Base-by-base conservation (phyloP, 208 protist genomes). In the Leishmania martiniquensis region DNA sequence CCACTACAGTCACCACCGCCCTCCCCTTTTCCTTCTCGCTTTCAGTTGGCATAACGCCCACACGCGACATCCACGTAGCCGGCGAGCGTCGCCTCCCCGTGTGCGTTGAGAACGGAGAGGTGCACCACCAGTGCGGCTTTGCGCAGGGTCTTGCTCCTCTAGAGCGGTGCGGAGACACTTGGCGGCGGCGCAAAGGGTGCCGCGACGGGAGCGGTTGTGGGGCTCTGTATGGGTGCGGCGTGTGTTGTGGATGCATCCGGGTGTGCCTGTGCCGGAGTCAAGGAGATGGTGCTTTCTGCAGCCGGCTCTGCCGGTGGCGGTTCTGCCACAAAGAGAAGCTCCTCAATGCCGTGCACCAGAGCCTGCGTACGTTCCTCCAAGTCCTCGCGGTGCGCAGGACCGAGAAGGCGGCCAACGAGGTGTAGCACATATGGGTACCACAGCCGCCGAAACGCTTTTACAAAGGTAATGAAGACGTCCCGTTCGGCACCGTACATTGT, bases 371-470 rank as follows among this genome's bases (percentile, higher is more conserved):
- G 62, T 12, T 77, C 77, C 52, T 81, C 82, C 59, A 97, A 70
- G 70, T 81, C 86, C 44, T 90, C 80, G 54, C 86, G 86, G 71
- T 92, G 85, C 13, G 85, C 85, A 39, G 91, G 80, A 6, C 87
- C 83, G 9, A 97, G 83, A 4, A 94, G 59, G 45, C 72, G 70
- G 32, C 73, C 74, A 29, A 90, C 76, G 66, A 90, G 91, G 52
- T 73, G 72, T 37, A 91, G 70, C 10, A 95, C 78, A 67, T 95
- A 89, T 4, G 87, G 86, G 74, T 87, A 92, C 75, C 94, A 93
- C n/a, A 91, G 76, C 13, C 75, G 57, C 7, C 83, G 84, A 73
- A 95, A 95, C 15, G 86, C 89, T 45, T 86, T 77, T 34, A 92
- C 88, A 76, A 95, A 92, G 54, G 85, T 76, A 7, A 86, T 57